Evolutionary conservation across 192 early-diverging fungal species (phyloP).

Genomic region (Pilaira anomala): DNA sequence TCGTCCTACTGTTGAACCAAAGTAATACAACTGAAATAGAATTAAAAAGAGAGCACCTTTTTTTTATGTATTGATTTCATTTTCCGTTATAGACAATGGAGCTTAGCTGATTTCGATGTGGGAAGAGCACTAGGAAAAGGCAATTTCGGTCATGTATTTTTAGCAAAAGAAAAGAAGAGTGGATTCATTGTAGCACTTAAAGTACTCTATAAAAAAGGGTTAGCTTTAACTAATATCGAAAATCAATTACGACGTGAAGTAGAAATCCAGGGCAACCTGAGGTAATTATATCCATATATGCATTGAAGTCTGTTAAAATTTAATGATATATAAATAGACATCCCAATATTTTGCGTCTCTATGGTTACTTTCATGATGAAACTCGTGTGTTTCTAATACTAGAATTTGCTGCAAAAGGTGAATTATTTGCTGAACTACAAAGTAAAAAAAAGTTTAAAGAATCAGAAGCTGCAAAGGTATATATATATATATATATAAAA

Average conservation of each 20-base stretch:
- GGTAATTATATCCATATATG: slow-evolving; percentile 42
- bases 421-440: slow-evolving; percentile 83
- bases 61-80: too few species aligned
- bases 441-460: slow-evolving; percentile 72
- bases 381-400: slow-evolving; percentile 91
- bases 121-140: slow-evolving; percentile 86
- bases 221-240: slow-evolving; percentile 73
- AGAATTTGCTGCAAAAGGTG: slow-evolving; percentile 93
- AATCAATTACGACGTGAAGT: slow-evolving; percentile 92
- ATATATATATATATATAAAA: not conserved
- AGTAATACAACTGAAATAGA: not conserved
- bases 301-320: not conserved
- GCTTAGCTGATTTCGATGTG: slow-evolving; percentile 85
- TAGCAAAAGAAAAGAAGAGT: slow-evolving; percentile 82
- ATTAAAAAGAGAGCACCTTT: not conserved
- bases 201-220: slow-evolving; percentile 81
- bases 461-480: slow-evolving; percentile 67
- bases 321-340: slow-evolving; percentile 56
- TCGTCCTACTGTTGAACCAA: not conserved
- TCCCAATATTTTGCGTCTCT: slow-evolving; percentile 90
- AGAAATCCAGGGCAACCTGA: slow-evolving; percentile 89
- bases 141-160: slow-evolving; percentile 95
- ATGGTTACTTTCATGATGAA: slow-evolving; percentile 93
- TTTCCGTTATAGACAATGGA: slow-evolving; percentile 39
- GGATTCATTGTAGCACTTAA: slow-evolving; percentile 93